Evolutionary conservation across 345 rosid species (phyloP).

Genomic region (Hibiscus mutabilis): DNA sequence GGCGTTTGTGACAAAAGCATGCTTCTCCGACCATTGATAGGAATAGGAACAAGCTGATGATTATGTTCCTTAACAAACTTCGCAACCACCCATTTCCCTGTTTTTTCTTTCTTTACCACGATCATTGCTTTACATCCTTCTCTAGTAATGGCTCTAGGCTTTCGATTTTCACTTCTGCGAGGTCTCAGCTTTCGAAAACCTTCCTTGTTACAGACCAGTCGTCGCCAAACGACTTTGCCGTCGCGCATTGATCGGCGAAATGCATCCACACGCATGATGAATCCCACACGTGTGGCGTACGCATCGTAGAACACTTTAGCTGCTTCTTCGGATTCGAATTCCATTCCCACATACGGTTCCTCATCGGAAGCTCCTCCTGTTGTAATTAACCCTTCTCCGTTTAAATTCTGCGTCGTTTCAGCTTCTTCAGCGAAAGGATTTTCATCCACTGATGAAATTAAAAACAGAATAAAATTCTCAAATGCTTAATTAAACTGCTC

Average conservation of each 20-base stretch:
- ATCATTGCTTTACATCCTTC: constrained; percentile 52
- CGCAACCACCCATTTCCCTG: constrained; percentile 40
- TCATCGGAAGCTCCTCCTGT: constrained; percentile 12
- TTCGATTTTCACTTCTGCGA: constrained; percentile 34
- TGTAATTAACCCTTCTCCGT: constrained; percentile 17
- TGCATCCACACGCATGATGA: constrained; percentile 46
- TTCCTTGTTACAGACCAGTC: constrained; percentile 48
- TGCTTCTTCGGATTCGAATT: constrained; percentile 43
- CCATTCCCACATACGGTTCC: constrained; percentile 38
- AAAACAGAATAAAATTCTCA: background rate
- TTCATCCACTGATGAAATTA: constrained; percentile 27
- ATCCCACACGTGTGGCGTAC: constrained; percentile 34
- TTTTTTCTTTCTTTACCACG: constrained; percentile 37
- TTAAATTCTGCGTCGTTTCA: constrained; percentile 17
- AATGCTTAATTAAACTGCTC: background rate
- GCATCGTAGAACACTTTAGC: constrained; percentile 38
- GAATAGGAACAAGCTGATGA: constrained; percentile 30
- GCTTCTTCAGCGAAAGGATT: constrained; percentile 13
- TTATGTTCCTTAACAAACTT: constrained; percentile 37
- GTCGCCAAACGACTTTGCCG: constrained; percentile 46
- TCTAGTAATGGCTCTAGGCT: constrained; percentile 45
- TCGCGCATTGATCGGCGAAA: constrained; percentile 46
- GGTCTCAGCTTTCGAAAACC: constrained; percentile 41
- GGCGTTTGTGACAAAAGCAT: constrained; percentile 35
- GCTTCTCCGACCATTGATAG: constrained; percentile 30